Evolutionary conservation across 2,329 filamentous ascomycete genomes (phyloP).

Genomic region (Fusarium falciforme): DNA sequence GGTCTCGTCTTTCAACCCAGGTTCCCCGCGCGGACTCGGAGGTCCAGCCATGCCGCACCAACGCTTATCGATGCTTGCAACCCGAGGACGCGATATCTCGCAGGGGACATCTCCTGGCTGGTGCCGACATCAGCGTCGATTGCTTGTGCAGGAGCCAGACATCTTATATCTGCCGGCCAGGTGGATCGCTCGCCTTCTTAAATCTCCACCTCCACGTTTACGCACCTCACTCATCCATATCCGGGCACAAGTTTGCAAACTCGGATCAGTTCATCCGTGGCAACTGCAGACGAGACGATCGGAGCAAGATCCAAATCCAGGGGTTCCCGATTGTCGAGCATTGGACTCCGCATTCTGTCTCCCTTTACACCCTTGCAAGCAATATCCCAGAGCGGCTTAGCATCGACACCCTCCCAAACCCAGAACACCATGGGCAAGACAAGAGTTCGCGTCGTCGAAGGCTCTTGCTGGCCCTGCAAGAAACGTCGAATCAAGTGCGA

Average conservation of each 20-base stretch:
- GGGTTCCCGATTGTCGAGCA: neutral
- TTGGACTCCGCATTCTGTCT: neutral
- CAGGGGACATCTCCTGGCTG: neutral
- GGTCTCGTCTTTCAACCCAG: neutral
- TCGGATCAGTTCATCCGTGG: neutral
- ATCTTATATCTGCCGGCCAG: neutral
- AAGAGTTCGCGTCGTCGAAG: constrained; percentile 43
- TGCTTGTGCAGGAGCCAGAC: neutral
- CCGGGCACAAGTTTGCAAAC: neutral
- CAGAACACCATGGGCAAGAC: constrained; percentile 15
- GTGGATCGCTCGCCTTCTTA: neutral
- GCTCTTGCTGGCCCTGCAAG: constrained; percentile 59
- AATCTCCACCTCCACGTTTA: neutral
- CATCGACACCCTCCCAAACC: neutral
- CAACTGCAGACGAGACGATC: neutral
- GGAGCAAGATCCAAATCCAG: neutral
- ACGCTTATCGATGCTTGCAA: neutral
- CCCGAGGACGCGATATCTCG: neutral
- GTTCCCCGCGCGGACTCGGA: constrained; percentile 23
- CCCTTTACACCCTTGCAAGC: neutral
- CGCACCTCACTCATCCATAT: neutral
- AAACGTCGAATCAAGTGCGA: constrained; percentile 58
- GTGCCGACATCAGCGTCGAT: neutral
- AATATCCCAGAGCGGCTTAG: neutral
- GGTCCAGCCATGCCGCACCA: neutral